Evolutionary conservation across 176 grass and related monocot species (phyloP), one percentile per base, ranked within the genome.

Genomic region (Dendrocalamus sinicus): DNA sequence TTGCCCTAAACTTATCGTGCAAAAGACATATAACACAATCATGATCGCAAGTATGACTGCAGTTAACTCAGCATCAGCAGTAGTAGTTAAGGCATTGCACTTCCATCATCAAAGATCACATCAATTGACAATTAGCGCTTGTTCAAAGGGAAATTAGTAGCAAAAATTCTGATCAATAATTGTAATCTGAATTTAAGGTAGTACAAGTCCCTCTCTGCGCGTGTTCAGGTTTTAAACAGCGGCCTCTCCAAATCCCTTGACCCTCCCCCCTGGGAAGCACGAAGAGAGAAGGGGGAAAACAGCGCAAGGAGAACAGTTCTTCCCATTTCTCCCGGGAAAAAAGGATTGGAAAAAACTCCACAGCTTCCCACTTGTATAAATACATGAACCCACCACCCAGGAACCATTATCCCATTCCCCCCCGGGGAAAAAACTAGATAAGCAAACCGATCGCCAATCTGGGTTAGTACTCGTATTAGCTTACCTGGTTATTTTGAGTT

Each of bases 301-400:
- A 7, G 9, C 45, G 14, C 43, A 19, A 35, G 55, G 30, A 32
- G 30, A 82, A 65, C 72, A 45, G 28, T 82, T 73, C 73, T 46
- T 53, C 70, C 81, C 75, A 51, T 74, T 80, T 37, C 55, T 43
- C 59, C 12, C 20, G 5, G 69, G 60, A n/a, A 4, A 7, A 6
- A 77, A 61, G 74, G 43, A 69, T 64, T 41, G 53, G 50, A 51
- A 15, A 12, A 55, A 84, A 32, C 26, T 37, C 28, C 82, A 35
- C 43, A 23, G 32, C 59, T 22, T 14, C 67, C 59, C 40, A 43
- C 85, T 46, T 68, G 60, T 84, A 88, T 91, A 91, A 91, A 80
- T 76, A 88, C 19, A 2, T 69, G 17, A 79, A 58, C 39, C 74
- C 84, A 69, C 60, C 19, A 50, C 79, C 26, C 75, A 75, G 66